Evolutionary conservation across 768 basidiomycete genomes (phyloP), one percentile per base, ranked within the genome.

Genomic region (Lyophyllum shimeji): DNA sequence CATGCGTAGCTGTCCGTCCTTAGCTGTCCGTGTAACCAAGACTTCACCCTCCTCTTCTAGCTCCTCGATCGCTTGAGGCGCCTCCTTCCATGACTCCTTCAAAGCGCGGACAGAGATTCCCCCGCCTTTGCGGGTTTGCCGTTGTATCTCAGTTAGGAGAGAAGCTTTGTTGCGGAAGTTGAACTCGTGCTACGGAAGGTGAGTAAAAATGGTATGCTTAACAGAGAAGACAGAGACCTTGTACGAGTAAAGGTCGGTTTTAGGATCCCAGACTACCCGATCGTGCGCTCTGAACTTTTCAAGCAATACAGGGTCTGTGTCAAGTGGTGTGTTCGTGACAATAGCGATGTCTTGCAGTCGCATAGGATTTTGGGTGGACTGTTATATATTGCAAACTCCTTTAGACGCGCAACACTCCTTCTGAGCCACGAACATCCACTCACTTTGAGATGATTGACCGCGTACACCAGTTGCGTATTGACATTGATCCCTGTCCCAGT

Each of bases 81-180:
- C 90, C 61, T 91, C 90, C 63, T 91, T 89, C 93, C 94, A 97
- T 13, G 90, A 88, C 67, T 96, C 93, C 65, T 95, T 93, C 40
- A 97, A 74, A 1, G 85, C 80, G 18, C 91, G 84, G 27, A 96
- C 87, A 13, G 91, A 83, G 27, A 96, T 84, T 2, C 93, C 93
- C 2, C 91, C 89, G 11, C 92, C 93, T 62, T 87, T 87, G 25
- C 86, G 84, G 1, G 90, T 90, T 62, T 90, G 85, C 0, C 89
- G 85, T 65, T 93, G 90, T 34, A 97, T 92, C 68, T 95, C 90
- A 0, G 85, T 89, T 15, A 96, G 71, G 2, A 96, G 78, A 0
- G 92, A 84, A 3, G 85, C 86, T 74, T 95, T 95, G 64, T 85
- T 93, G 25, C 87, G 82, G 62, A 96, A 90, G 55, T 86, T 86